Base-by-base conservation (phyloP, 164 flowering plant species). In the Macadamia integrifolia region DNA sequence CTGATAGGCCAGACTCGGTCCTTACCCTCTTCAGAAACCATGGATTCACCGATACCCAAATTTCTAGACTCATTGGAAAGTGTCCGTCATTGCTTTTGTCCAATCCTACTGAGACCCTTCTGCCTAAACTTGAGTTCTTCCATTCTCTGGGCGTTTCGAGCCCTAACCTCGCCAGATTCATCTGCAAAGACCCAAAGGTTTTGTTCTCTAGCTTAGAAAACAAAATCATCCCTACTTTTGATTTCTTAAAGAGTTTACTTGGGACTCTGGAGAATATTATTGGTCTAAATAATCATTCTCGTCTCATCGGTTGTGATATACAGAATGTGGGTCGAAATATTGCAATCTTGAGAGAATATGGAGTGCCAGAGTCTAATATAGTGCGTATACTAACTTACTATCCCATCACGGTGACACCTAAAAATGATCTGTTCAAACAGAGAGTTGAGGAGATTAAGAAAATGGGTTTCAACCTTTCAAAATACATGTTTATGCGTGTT, bases 331-430 rank as follows among this genome's bases (percentile, higher is more conserved):
- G 0, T 0, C 60, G 31, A 52, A 69, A 69, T 9, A n/a, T 61
- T 1, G 49, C 6, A 15, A 6, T 53, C 29, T 62, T 69, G 60
- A 49, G 53, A 13, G 32, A n/a, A 60, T 15, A 40, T 15, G 66
- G 66, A 28, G 71, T 69, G 12, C 70, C 56, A 8, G 29, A 67
- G 17, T 52, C 59, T n/a, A 61, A 7, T 12, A 48, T 69, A 10
- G 9, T 44, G 5, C 12, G 1, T 13, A 5, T 61, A 18, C 13
- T 58, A 13, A 29, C 12, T 5, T 6, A 14, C 23, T 18, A 58
- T 5, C 69, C 62, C n/a, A 23, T 40, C 12, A 8, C 43, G 23
- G 23, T 23, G 23, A 1, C 42, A 23, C 5, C 1, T 9, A 44
- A 57, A 13, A 12, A 55, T 50, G 53, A 61, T 14, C 6, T 8